phyloP scores from a whole-genome alignment of 2,329 filamentous ascomycete genomes.

The Diaporthe ampelina region DNA sequence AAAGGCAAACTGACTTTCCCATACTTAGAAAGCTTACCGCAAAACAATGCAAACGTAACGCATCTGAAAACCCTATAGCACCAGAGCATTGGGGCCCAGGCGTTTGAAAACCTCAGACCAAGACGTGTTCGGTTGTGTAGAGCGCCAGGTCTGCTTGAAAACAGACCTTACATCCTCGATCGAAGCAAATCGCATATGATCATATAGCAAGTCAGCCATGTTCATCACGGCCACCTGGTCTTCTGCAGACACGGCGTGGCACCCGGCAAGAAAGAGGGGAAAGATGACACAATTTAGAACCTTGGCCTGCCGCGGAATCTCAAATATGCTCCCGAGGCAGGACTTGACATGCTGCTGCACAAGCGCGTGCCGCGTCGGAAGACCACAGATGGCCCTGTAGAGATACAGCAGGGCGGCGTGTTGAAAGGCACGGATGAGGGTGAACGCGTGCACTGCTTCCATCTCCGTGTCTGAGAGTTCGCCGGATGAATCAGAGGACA shows the following conservation, averaged over 20 bases:
- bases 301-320: slow-evolving; percentile 52
- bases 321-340: slow-evolving; percentile 54
- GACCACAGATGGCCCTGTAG: slow-evolving; percentile 57
- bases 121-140: neutral
- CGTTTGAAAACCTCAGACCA: neutral
- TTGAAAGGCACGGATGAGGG: slow-evolving; percentile 56
- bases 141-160: neutral
- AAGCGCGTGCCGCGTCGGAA: slow-evolving; percentile 54
- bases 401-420: slow-evolving; percentile 58
- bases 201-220: slow-evolving; percentile 46
- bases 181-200: slow-evolving; percentile 52
- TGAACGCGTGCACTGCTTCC: slow-evolving; percentile 52
- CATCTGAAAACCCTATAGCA: neutral
- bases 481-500: slow-evolving; percentile 16
- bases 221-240: slow-evolving; percentile 47
- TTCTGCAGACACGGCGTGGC: slow-evolving; percentile 49
- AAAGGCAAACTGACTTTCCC: neutral
- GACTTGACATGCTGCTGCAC: slow-evolving; percentile 56
- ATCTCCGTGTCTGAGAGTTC: slow-evolving; percentile 42
- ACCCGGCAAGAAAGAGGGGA: slow-evolving; percentile 54
- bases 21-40: neutral
- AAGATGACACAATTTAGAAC: slow-evolving; percentile 56
- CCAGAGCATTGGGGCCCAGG: neutral
- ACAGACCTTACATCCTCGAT: slow-evolving; percentile 48
- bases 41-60: neutral